Base-by-base conservation (phyloP, 768 basidiomycete genomes). In the Lactifluus hygrophoroides region DNA sequence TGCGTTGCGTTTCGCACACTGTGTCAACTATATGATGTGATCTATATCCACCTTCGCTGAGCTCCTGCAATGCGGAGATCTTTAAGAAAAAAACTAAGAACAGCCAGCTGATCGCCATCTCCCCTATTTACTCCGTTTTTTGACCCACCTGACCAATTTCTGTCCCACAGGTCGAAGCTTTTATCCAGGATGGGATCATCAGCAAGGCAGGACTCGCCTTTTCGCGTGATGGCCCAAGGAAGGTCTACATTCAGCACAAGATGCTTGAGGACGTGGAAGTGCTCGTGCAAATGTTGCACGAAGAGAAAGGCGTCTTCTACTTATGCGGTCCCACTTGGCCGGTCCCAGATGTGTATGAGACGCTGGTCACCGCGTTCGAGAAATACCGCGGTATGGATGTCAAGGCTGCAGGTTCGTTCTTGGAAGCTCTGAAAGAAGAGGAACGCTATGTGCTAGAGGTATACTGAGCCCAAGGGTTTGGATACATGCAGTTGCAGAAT, bases 291-390 rank as follows among this genome's bases (percentile, higher is more conserved):
- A 84, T 90, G 82, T 73, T 98, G 55, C 76, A 85, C 65, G 76
- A 84, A 56, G 80, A 85, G 61, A 67, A 80, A 42, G 93, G 91
- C 32, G 89, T 84, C 47, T 99, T 99, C 75, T 98, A 97, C 72
- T 77, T 99, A 45, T 97, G 96, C 70, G 95, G 95, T 27, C 96
- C 95, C 37, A 98, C 95, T 27, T 96, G 94, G 95, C 96, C 96
- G n/a, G 95, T 98, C 21, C 94, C 96, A 1, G 96, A 98, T 67
- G 93, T 99, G 5, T 95, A 90, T 67, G 88, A 95, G 71, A 90
- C 96, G 0, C 77, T 99, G 49, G 86, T 94, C 21, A 83, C 83
- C 19, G 88, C 92, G 2, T 74, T 97, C 61, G 80, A 79, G 27
- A 82, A 84, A 68, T 84, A 85, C 66, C 83, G 85, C 60, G 84